Evolutionary conservation across 2,329 filamentous ascomycete genomes (phyloP), one percentile per base, ranked within the genome.

Genomic region (Fusarium sp.): DNA sequence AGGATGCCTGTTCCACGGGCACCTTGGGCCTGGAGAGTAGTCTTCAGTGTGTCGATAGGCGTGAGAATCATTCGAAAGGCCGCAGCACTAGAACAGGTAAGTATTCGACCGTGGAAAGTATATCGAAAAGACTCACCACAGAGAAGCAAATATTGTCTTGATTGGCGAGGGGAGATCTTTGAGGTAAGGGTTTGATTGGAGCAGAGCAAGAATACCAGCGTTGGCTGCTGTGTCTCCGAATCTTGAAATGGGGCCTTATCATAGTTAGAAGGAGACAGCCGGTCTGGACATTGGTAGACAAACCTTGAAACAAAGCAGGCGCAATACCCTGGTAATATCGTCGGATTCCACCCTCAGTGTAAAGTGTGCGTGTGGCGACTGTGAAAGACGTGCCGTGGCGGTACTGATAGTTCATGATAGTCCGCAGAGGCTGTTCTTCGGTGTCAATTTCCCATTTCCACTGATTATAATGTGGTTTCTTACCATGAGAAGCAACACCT

Each of bases 391-490:
- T 78, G 2, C 82, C 82, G 39, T 80, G 82, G 3, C 82, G 82
- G 53, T 84, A 84, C 61, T 84, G 82, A 44, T 84, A 84, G 71
- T 84, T 84, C 82, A 84, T 84, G 14, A 84, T 82, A 0, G 82
- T 84, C 7, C 82, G 78, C 5, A 84, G 73, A 5, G 82, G 82
- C 82, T 84, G 10, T 6, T 3, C 2, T 1, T 3, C 2, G 0
- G 0, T 9, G 8, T 65, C 2, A 65, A 19, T 3, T 2, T 15
- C 9, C 27, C 15, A n/a, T 2, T 1, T 8, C 30, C 2, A 11
- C 2, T 22, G 10, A 14, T 4, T 9, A 0, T 1, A 0, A 6
- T 3, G 4, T 14, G 1, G 1, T 1, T 1, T 2, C 65, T 4
- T 75, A 83, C 82, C 82, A 84, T 84, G 2, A 84, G 68, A 5